phyloP scores from a whole-genome alignment of 2,329 filamentous ascomycete species.

The Ceratocystis cacaofunesta region DNA sequence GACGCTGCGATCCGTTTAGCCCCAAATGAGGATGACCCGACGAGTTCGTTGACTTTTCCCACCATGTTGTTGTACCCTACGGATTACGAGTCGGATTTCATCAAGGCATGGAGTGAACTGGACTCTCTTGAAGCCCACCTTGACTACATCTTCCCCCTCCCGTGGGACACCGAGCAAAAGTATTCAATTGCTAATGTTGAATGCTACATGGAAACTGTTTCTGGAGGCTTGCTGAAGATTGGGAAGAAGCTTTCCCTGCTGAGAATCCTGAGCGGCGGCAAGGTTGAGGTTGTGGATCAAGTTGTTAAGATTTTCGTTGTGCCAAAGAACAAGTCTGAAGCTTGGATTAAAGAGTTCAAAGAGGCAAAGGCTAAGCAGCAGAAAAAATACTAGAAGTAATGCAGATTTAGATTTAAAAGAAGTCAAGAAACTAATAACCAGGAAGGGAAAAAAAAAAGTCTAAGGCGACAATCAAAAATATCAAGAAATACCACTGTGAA shows the following conservation, averaged over 20 bases:
- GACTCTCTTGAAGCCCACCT: conserved; percentile 65
- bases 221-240: conserved; percentile 72
- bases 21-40: conserved; percentile 47
- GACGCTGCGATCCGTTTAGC: conserved; percentile 59
- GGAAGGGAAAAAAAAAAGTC: not conserved
- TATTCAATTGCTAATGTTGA: conserved; percentile 58
- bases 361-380: conserved; percentile 44
- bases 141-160: conserved; percentile 69
- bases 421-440: conserved; percentile 5
- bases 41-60: conserved; percentile 63
- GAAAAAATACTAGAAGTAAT: conserved; percentile 13
- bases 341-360: conserved; percentile 81
- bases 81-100: conserved; percentile 70
- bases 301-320: conserved; percentile 72
- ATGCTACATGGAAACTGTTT: conserved; percentile 73
- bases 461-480: not conserved
- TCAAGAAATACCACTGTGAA: conserved; percentile 4
- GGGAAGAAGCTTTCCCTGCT: conserved; percentile 70
- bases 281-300: conserved; percentile 76
- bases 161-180: conserved; percentile 60
- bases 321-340: conserved; percentile 50
- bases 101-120: conserved; percentile 72
- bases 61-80: conserved; percentile 73
- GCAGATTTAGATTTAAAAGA: conserved; percentile 1
- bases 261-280: conserved; percentile 59